Base-by-base conservation (phyloP, 176 grass and related monocot species). In the Dactylis glomerata region DNA sequence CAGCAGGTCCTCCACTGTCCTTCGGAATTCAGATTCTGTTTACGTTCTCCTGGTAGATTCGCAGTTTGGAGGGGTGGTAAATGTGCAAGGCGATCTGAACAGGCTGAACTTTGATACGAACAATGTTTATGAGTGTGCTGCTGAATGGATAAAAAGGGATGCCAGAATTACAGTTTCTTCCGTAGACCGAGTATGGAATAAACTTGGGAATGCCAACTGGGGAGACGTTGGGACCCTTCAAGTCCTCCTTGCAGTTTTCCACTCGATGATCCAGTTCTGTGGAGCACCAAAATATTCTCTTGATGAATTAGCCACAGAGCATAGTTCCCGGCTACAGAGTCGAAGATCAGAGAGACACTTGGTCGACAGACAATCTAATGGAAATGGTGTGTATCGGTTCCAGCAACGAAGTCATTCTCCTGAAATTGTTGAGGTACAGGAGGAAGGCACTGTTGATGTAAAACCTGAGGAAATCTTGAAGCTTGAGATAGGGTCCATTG, bases 171-270 rank as follows among this genome's bases (percentile, higher is more conserved):
- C 81, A 19, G 88, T 99, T 86, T 99, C 93, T 68, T 85, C 96
- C 2, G 73, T 94, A 69, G 96, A 99, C 74, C 87, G 78, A 30
- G 83, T 99, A 14, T 99, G 96, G 96, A 99, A 99, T 87, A 99
- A 99, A 75, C 91, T 99, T 56, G 96, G 93, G 70, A 99, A 99
- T 89, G 93, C 96, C 85, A 99, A 99, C 76, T 96, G 96, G 96
- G 86, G 91, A 23, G 93, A 99, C 76, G 61, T 99, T 87, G 96
- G 96, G 80, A 92, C 96, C 31, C 89, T 96, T 77, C 96, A 94
- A 66, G 88, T 92, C 89, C 88, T 96, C 78, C 90, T 88, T 16
- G 93, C 96, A 81, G 90, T 91, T 80, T 99, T 92, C 74, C 89
- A 92, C 80, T 99, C 91, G 42, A 89, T 94, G 83, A 83, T 99